Evolutionary conservation across 2,329 filamentous ascomycete genomes (phyloP).

Genomic region (Xylariaceae sp.): DNA sequence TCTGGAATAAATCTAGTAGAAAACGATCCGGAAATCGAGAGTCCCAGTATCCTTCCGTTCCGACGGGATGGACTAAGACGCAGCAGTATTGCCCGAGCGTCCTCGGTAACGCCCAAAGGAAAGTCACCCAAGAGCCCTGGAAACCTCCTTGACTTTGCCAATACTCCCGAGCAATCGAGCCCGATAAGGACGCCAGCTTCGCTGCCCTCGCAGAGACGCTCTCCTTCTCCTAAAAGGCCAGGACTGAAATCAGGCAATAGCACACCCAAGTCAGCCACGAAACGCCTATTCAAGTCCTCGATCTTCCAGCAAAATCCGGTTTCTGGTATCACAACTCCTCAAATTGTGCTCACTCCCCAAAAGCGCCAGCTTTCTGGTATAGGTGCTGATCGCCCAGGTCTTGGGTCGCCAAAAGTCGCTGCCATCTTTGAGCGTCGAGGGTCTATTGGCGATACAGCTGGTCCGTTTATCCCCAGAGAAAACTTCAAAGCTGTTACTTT

Average conservation of each 20-base stretch:
- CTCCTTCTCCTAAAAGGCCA: conserved; percentile 47
- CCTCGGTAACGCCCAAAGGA: conserved; percentile 39
- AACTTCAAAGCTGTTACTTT: conserved; percentile 53
- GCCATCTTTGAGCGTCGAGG: conserved; percentile 66
- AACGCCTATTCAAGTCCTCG: conserved; percentile 35
- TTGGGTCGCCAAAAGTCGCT: conserved; percentile 71
- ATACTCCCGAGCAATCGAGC: conserved; percentile 41
- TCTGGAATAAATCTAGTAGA: conserved; percentile 34
- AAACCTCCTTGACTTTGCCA: conserved; percentile 42
- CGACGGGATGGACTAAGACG: conserved; percentile 47
- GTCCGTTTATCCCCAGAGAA: conserved; percentile 56
- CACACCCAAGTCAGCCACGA: conserved; percentile 27
- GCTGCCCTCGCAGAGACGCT: conserved; percentile 42
- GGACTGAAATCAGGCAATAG: conserved; percentile 4
- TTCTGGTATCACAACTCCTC: conserved; percentile 58
- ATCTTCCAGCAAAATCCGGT: conserved; percentile 34
- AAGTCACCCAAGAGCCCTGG: conserved; percentile 27
- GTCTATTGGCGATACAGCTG: conserved; percentile 65
- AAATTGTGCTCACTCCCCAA: conserved; percentile 60
- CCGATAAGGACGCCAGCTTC: conserved; percentile 48
- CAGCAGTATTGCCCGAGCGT: conserved; percentile 40
- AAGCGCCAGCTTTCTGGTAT: conserved; percentile 60
- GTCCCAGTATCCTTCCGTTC: conserved; percentile 52
- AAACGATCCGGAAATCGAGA: conserved; percentile 47
- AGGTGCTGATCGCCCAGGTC: conserved; percentile 64